These are phyloP conservation scores for Leishmania turanica DNA, from an alignment of 208 protist species.

Conservation along the genomic window DNA sequence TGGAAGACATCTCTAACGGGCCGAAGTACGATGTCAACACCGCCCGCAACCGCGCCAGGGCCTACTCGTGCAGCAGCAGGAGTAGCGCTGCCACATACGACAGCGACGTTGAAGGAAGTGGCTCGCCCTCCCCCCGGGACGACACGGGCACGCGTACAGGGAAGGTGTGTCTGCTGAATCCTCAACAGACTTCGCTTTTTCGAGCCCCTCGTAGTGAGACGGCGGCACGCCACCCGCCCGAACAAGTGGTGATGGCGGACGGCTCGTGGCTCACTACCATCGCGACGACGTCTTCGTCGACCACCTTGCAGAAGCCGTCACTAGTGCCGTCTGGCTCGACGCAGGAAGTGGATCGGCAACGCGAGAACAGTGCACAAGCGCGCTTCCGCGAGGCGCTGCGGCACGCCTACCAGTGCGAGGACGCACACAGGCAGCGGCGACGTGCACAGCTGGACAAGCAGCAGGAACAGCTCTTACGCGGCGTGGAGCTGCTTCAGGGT, in stretches of 20 bases:
- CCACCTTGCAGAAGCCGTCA: not conserved
- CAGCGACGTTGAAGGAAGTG: conserved; percentile 12
- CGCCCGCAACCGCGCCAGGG: not conserved
- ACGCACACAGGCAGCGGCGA: conserved; percentile 15
- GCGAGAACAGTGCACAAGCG: conserved; percentile 1
- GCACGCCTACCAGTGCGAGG: conserved; percentile 27
- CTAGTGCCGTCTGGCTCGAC: not conserved
- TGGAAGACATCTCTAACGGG: not conserved
- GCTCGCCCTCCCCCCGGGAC: not conserved
- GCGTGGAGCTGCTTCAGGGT: conserved; percentile 6
- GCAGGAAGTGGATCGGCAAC: not conserved
- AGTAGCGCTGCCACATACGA: conserved; percentile 27
- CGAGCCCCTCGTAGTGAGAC: not conserved
- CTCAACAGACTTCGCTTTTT: conserved; percentile 25
- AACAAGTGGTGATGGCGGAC: not conserved
- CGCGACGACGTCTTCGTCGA: not conserved
- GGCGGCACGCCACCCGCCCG: not conserved
- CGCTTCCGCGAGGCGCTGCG: conserved; percentile 25
- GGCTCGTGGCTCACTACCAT: not conserved
- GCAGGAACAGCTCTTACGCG: conserved; percentile 10
- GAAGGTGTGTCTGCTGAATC: not conserved
- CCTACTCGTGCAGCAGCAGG: not conserved
- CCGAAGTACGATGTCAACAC: not conserved
- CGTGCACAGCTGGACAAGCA: conserved; percentile 16
- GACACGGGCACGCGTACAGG: not conserved